Evolutionary conservation across 2,329 filamentous ascomycete species (phyloP), one percentile per base, ranked within the genome.

Genomic region (Calonectria ilicicola): DNA sequence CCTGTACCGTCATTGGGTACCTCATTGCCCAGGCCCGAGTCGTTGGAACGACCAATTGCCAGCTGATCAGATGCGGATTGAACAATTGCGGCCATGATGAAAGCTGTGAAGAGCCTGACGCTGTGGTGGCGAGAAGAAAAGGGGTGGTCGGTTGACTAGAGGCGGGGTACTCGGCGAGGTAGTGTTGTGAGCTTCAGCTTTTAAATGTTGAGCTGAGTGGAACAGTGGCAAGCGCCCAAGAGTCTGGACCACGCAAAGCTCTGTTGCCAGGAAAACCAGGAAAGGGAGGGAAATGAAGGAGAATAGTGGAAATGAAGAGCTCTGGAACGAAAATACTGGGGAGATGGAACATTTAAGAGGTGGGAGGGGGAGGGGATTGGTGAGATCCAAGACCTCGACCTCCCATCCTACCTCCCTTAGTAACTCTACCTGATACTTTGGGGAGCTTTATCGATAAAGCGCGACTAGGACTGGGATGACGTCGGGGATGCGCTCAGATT

Each of bases 1-100:
- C 93, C 93, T 72, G 93, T 95, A 83, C 93, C 93, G 81, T 95
- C 93, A 64, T 89, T 91, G 64, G 92, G 89, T 53, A 91, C 83
- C 60, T 89, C 86, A 32, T 60, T 38, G 19, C 47, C 23, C 23
- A 32, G 49, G 42, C 87, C 84, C 67, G 87, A 84, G 72, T 86
- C 85, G 46, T 79, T 76, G 21, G 83, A 69, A 38, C 76, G 81
- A 63, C 83, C 82, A 19, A 80, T 76, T 58, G 81, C 83, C 76
- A 89, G 81, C 42, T 84, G 83, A 78, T 88, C 88, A 78, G 86
- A 83, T 42, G 86, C 86, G 32, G 85, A 83, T 63, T 86, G 81
- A 73, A 72, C 74, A 65, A 76, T 63, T 70, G 81, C 74, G 71
- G 83, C 77, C 84, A 85, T 86, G 68, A 67, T 44, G 47, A 72